A percentile compares a stretch with the other conserved stretches of the same genome.
These are phyloP conservation scores for Ochetophila trinervis DNA, from an alignment of 306 rosid genomes.

Conservation along the genomic window DNA sequence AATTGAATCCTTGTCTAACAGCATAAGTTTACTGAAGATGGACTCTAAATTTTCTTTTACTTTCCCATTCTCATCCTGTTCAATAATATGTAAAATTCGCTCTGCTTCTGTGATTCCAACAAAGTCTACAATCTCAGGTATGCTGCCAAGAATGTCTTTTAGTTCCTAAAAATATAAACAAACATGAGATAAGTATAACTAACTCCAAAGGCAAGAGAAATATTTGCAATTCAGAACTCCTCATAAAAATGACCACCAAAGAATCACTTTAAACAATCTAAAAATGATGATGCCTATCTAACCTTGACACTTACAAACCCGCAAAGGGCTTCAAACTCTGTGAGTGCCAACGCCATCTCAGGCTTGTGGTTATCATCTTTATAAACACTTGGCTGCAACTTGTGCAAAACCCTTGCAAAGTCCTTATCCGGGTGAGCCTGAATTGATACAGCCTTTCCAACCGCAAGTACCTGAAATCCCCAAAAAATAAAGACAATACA, in stretches of 20 bases:
- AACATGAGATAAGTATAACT: background rate
- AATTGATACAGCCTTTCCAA: constrained; percentile 36
- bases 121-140: constrained; percentile 41
- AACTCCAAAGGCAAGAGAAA: too few species aligned
- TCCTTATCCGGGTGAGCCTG: constrained; percentile 47
- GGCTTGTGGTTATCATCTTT: constrained; percentile 44
- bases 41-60: constrained; percentile 28
- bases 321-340: constrained; percentile 41
- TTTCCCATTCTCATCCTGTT: constrained; percentile 25
- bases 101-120: constrained; percentile 29
- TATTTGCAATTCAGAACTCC: too few species aligned
- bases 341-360: constrained; percentile 43
- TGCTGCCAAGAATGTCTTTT: constrained; percentile 26
- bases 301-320: constrained; percentile 42
- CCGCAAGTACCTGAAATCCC: constrained; percentile 34
- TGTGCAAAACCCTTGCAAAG: constrained; percentile 35
- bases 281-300: background rate
- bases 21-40: constrained; percentile 33
- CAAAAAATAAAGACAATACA: constrained; percentile 13
- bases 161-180: constrained; percentile 27
- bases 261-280: background rate
- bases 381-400: constrained; percentile 30
- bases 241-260: background rate
- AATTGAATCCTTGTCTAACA: constrained; percentile 27
- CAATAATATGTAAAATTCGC: constrained; percentile 18